phyloP scores from a whole-genome alignment of 805 yeast genomes.

The Kodamaea kaohsiungensis region DNA sequence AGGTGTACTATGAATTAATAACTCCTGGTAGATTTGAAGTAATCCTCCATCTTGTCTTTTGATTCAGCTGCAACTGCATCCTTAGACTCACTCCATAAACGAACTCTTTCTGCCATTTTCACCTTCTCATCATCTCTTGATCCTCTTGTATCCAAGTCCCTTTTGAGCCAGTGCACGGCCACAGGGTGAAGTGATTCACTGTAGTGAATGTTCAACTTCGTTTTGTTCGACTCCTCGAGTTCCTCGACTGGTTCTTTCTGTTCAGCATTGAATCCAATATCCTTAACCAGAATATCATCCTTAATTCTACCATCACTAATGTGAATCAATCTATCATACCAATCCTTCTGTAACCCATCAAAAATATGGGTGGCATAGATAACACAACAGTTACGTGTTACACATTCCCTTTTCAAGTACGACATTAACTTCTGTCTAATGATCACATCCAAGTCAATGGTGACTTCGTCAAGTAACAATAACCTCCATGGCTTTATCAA shows the following conservation, averaged over 20 bases:
- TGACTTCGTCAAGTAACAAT: constrained; percentile 89
- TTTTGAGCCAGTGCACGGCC: constrained; percentile 65
- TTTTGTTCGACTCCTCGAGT: constrained; percentile 14
- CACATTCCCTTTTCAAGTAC: constrained; percentile 76
- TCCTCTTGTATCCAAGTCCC: constrained; percentile 57
- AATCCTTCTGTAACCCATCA: constrained; percentile 79
- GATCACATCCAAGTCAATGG: constrained; percentile 93
- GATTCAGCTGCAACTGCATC: constrained; percentile 42
- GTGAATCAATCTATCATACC: constrained; percentile 88
- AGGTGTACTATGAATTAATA: constrained; percentile 3
- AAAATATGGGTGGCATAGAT: constrained; percentile 96
- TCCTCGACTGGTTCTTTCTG: constrained; percentile 26
- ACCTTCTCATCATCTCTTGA: constrained; percentile 46
- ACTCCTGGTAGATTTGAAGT: constrained; percentile 53
- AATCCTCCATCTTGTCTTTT: constrained; percentile 37
- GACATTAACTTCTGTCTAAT: constrained; percentile 75
- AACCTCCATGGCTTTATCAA: constrained; percentile 87
- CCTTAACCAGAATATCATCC: constrained; percentile 33
- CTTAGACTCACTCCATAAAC: constrained; percentile 56
- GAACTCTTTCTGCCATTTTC: constrained; percentile 42
- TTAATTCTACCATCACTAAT: constrained; percentile 63
- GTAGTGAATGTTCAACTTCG: constrained; percentile 37
- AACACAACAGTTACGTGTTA: constrained; percentile 66
- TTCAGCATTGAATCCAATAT: constrained; percentile 32
- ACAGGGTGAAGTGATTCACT: constrained; percentile 68